phyloP scores from a whole-genome alignment of 2,329 filamentous ascomycete genomes.

The Harringtonia aguacate region DNA sequence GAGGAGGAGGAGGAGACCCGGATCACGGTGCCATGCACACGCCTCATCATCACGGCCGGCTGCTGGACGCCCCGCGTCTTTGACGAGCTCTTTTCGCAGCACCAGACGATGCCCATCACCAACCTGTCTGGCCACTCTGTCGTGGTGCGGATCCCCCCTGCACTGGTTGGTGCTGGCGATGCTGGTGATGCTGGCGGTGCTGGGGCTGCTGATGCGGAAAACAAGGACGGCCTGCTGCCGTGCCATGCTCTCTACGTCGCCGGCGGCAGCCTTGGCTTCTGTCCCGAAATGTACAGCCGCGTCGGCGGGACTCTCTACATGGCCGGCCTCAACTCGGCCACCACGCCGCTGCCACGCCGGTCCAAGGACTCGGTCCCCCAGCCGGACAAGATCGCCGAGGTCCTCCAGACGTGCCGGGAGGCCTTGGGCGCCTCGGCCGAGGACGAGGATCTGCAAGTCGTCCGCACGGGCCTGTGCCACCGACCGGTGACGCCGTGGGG shows the following conservation, averaged over 20 bases:
- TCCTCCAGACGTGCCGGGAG: constrained; percentile 36
- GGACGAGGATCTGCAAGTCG: constrained; percentile 44
- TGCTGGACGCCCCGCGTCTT: constrained; percentile 64
- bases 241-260: constrained; percentile 63
- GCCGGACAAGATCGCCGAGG: constrained; percentile 31
- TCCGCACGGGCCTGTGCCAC: constrained; percentile 60
- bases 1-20: constrained; percentile 25
- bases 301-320: constrained; percentile 60
- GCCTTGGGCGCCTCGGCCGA: constrained; percentile 31
- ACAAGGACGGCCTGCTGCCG: no score
- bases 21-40: constrained; percentile 48
- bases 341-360: constrained; percentile 46
- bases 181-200: no score
- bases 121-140: constrained; percentile 63
- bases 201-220: no score
- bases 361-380: constrained; percentile 40
- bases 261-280: constrained; percentile 41
- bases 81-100: constrained; percentile 46
- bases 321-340: constrained; percentile 56
- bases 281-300: constrained; percentile 62
- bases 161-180: no score
- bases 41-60: constrained; percentile 57
- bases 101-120: constrained; percentile 43
- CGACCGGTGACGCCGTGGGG: constrained; percentile 57
- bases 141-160: constrained; percentile 49